Conservation (phyloP, 164 flowering plant genomes). For the Aristolochia contorta region DNA sequence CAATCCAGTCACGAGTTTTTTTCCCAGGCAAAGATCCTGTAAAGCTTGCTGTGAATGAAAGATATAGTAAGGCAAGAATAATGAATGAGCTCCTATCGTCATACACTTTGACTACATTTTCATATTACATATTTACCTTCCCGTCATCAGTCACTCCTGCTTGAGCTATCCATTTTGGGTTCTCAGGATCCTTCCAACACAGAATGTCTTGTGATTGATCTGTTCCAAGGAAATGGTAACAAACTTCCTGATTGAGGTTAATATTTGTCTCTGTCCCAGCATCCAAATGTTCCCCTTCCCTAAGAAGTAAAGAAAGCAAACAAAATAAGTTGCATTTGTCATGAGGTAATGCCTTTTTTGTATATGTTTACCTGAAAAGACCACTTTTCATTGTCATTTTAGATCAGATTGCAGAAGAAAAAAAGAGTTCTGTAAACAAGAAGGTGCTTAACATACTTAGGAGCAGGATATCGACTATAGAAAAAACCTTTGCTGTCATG, state of each 20-base stretch:
- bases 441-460: constrained; percentile 45
- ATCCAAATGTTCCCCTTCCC: constrained; percentile 62
- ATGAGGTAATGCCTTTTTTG: no score
- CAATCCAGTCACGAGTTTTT: no score
- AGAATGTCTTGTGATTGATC: constrained; percentile 85
- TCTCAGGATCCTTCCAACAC: constrained; percentile 82
- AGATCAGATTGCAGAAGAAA: no score
- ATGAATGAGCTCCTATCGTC: no score
- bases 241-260: constrained; percentile 68
- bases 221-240: constrained; percentile 84
- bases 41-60: no score
- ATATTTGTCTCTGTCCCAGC: constrained; percentile 93
- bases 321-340: no score
- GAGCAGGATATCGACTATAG: constrained; percentile 85
- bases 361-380: no score
- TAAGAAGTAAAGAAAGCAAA: constrained; percentile 7
- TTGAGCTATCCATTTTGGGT: constrained; percentile 50
- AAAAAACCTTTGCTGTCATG: constrained; percentile 92
- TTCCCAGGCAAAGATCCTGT: no score
- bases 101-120: no score
- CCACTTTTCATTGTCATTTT: no score
- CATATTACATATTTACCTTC: constrained; percentile 37
- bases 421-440: background rate
- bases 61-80: no score
- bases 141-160: constrained; percentile 82